These are phyloP conservation scores for Chlorella variabilis DNA, from an alignment of 163 green algal genomes.

Conservation along the genomic window DNA sequence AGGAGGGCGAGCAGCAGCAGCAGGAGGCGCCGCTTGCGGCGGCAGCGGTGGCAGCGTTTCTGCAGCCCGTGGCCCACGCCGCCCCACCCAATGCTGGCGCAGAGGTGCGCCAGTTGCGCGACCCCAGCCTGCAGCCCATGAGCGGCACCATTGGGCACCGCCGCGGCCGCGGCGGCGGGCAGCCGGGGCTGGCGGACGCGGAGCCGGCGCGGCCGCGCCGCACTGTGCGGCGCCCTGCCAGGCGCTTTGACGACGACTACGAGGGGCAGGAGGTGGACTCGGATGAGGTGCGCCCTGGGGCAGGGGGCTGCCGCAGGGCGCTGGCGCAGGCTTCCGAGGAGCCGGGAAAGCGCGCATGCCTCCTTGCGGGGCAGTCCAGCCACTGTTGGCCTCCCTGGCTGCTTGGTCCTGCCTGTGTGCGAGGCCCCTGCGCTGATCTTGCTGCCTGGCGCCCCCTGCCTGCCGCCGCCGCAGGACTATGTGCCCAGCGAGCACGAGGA, in stretches of 20 bases:
- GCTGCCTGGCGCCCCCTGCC: neutral
- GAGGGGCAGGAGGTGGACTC: conserved; percentile 22
- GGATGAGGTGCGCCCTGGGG: conserved; percentile 38
- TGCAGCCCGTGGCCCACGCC: conserved; percentile 1
- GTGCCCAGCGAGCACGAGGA: conserved; percentile 29
- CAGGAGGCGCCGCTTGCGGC: neutral
- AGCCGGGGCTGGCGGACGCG: conserved; percentile 2
- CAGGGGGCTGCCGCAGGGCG: too few relatives aligned
- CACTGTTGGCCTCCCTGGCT: too few relatives aligned
- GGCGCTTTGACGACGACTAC: conserved; percentile 36
- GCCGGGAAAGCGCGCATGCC: too few relatives aligned
- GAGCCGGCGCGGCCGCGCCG: conserved; percentile 19
- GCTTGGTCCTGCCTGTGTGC: too few relatives aligned
- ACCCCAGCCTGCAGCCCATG: conserved; percentile 32
- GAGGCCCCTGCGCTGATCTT: too few relatives aligned
- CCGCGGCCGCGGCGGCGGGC: neutral
- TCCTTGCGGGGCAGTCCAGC: too few relatives aligned
- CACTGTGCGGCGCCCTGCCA: conserved; percentile 8
- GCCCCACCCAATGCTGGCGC: too few relatives aligned
- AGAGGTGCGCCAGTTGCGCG: conserved; percentile 21
- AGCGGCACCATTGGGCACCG: conserved; percentile 35
- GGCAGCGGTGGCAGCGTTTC: neutral
- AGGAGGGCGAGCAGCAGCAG: neutral
- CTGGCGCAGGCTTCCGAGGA: too few relatives aligned
- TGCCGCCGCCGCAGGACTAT: conserved; percentile 13